Base-by-base conservation (phyloP, 2,329 filamentous ascomycete genomes). In the Emmonsia crescens region DNA sequence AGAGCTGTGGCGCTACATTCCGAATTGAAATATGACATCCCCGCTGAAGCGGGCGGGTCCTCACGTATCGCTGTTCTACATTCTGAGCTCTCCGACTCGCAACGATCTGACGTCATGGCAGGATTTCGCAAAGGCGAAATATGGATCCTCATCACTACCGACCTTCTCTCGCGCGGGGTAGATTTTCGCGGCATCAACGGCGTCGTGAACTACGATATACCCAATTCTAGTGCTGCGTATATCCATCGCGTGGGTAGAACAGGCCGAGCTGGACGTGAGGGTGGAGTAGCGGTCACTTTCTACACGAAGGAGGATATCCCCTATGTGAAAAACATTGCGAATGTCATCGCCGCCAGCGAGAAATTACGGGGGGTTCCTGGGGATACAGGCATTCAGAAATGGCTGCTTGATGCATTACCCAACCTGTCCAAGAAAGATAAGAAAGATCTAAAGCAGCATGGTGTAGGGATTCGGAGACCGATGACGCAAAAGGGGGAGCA, bases 171-270 rank as follows among this genome's bases (percentile, higher is more conserved):
- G 19, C 89, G 94, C 40, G 94, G 94, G 24, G 87, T 99, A 48
- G 94, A 99, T 75, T 96, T 99, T 77, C 86, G 89, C 9, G 94
- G 94, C 57, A 87, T 99, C 65, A 96, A 96, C 70, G 91, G 92
- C 54, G 92, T 99, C 0, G 89, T 99, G 59, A 99, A 97, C 76
- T 99, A 96, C 76, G 94, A 99, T 73, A 91, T 96, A 9, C 94
- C 94, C 0, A 90, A 87, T n/a, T 92, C 89, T 0, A 88, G 89
- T 5, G 93, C 92, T 0, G 86, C 85, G 0, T 99, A 99, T 71
- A 89, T 99, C 6, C 94, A 99, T 76, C 89, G 94, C 12, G 91
- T 94, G 0, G 94, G 94, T 0, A 84, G 94, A 55, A 97, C 94
- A 0, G 94, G 93, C 0, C 83, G 94, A 27, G 94, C 92, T 0